phyloP scores from a whole-genome alignment of 2,329 filamentous ascomycete species.

The Calonectria montana region DNA sequence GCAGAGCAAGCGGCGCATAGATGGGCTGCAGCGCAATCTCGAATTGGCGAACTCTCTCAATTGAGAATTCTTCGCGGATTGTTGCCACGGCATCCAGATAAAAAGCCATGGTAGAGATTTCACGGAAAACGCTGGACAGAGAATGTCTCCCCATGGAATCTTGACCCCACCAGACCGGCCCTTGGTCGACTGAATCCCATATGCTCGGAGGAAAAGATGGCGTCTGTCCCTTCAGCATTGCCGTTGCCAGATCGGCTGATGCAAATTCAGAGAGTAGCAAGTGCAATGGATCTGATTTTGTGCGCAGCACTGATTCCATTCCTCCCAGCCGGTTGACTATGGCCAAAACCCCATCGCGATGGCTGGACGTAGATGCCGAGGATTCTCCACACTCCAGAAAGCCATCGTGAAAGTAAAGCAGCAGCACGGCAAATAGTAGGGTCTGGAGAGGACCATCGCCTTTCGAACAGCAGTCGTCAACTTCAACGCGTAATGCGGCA shows the following conservation, averaged over 20 bases:
- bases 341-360: conserved; percentile 50
- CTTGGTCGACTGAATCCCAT: conserved; percentile 53
- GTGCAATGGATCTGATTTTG: conserved; percentile 45
- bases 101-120: conserved; percentile 45
- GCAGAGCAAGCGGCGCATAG: conserved; percentile 41
- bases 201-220: conserved; percentile 51
- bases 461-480: conserved; percentile 46
- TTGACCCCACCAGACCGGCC: conserved; percentile 56
- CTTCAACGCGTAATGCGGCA: conserved; percentile 47
- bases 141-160: conserved; percentile 50
- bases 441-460: conserved; percentile 47
- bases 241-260: conserved; percentile 55
- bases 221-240: conserved; percentile 51
- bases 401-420: conserved; percentile 56
- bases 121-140: conserved; percentile 48
- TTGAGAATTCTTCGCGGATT: conserved; percentile 40
- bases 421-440: conserved; percentile 53
- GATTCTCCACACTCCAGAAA: conserved; percentile 48
- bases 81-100: conserved; percentile 38
- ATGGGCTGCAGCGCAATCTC: conserved; percentile 41
- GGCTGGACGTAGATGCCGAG: conserved; percentile 48
- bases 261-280: conserved; percentile 57
- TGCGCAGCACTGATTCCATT: conserved; percentile 37
- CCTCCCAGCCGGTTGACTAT: conserved; percentile 49
- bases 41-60: conserved; percentile 43